Evolutionary conservation across 495 filamentous ascomycete genomes (phyloP).

Genomic region (Xylaria palmicola): DNA sequence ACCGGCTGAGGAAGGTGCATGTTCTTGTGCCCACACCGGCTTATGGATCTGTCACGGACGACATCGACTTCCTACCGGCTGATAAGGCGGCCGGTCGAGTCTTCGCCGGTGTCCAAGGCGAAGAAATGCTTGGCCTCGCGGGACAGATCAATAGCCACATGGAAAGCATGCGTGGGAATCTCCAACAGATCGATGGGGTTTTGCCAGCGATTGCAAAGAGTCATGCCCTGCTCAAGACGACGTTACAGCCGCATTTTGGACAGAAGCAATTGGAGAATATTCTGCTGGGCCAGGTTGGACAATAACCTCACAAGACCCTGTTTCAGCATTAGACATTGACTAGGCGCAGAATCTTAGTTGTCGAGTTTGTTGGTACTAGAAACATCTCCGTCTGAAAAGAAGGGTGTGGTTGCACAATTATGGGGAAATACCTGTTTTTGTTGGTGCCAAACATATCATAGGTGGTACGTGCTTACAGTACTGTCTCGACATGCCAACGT

Average conservation of each 20-base stretch:
- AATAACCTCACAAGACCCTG: background rate
- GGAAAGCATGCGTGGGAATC: constrained; percentile 60
- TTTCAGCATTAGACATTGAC: background rate
- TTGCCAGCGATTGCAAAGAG: constrained; percentile 40
- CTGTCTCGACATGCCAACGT: background rate
- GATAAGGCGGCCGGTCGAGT: constrained; percentile 21
- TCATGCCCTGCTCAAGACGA: constrained; percentile 42
- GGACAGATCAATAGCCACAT: constrained; percentile 47
- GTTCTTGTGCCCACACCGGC: constrained; percentile 37
- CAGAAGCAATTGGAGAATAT: constrained; percentile 45
- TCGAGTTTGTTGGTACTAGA: background rate
- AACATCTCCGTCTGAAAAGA: background rate
- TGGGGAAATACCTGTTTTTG: background rate
- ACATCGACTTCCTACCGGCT: constrained; percentile 18
- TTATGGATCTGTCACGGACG: constrained; percentile 10
- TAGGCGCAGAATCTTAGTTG: background rate
- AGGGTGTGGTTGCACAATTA: constrained; percentile 2
- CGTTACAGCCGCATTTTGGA: constrained; percentile 43
- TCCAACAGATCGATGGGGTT: constrained; percentile 49
- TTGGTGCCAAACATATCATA: background rate
- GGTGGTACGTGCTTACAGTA: background rate
- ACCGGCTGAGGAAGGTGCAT: constrained; percentile 38
- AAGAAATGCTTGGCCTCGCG: constrained; percentile 35
- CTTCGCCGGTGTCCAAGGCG: constrained; percentile 36
- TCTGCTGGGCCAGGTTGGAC: constrained; percentile 31